Percentiles rank a stretch among this genome's conserved stretches.
These are phyloP conservation scores for Aspergillus sclerotioniger DNA, from an alignment of 495 filamentous ascomycete species.

Conservation along the genomic window DNA sequence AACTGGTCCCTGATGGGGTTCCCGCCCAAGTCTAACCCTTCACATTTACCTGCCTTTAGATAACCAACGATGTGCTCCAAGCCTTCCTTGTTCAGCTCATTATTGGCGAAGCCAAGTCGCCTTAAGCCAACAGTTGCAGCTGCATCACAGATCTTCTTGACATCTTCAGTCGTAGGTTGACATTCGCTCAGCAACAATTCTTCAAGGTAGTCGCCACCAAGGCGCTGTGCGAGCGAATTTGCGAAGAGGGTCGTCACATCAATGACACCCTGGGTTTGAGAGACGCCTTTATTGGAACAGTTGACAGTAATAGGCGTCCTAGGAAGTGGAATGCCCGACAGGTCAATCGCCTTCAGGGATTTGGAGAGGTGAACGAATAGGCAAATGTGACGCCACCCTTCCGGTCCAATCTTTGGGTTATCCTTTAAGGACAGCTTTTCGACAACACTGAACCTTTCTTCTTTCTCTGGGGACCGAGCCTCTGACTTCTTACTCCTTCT, in stretches of 20 bases:
- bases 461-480: constrained; percentile 17
- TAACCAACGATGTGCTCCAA: constrained; percentile 74
- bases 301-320: constrained; percentile 24
- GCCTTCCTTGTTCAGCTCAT: constrained; percentile 68
- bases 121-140: constrained; percentile 69
- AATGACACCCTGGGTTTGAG: constrained; percentile 7
- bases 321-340: constrained; percentile 85
- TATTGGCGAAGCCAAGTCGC: constrained; percentile 79
- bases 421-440: constrained; percentile 90
- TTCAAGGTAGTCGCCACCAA: constrained; percentile 73
- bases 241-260: constrained; percentile 63
- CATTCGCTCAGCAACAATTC: constrained; percentile 83
- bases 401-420: constrained; percentile 75
- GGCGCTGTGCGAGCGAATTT: constrained; percentile 71
- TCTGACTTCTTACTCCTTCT: constrained; percentile 33
- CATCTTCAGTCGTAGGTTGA: constrained; percentile 63
- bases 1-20: constrained; percentile 75
- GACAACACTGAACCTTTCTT: constrained; percentile 64
- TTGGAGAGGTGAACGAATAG: constrained; percentile 87
- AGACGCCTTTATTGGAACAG: constrained; percentile 11
- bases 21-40: constrained; percentile 91
- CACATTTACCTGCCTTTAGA: constrained; percentile 69
- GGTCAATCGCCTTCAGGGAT: constrained; percentile 79
- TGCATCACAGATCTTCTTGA: constrained; percentile 73
- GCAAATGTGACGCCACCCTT: constrained; percentile 90